Evolutionary conservation across 805 yeast genomes (phyloP), one percentile per base, ranked within the genome.

Genomic region (Pichia californica): DNA sequence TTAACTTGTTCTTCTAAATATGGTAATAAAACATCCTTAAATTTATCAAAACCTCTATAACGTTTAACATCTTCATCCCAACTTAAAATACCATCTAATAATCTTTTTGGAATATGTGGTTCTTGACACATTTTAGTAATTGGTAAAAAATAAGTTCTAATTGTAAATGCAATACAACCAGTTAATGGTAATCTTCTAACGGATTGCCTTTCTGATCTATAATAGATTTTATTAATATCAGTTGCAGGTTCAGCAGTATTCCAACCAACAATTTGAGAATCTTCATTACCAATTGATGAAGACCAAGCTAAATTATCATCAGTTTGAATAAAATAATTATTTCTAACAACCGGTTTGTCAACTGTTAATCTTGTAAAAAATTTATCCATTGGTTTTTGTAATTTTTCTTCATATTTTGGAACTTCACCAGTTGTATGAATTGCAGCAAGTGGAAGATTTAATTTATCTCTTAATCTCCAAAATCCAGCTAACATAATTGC

Each of bases 391-490:
- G 83, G 81, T 28, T 62, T 59, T 55, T 76, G 71, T 52, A 81
- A 68, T 53, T 79, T 75, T 31, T 72, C 74, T 42, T 74, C 67
- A 53, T 73, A 81, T 54, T 79, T 76, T 11, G 87, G 87, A 31
- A 81, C 87, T 52, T 78, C 82, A 23, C 85, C 87, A 35, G 74
- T 63, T 9, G 81, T 76, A 56, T 81, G 88, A 48, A 81, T 80
- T 20, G 68, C 70, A 31, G 71, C 63, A 35, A 81, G 60, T 15
- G 83, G 78, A 61, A 73, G 60, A 43, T 76, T 70, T 27, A 73
- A 55, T 57, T 81, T 81, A 53, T 81, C 87, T 41, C 62, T 69
- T 33, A 81, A 68, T 55, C 84, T 67, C 87, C 87, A 81, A 58
- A 80, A 81, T 0, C 82, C 87, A 3, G 88, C 81, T 36, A 81